phyloP scores from a whole-genome alignment of 257 asterid genomes.

The Mentha longifolia region DNA sequence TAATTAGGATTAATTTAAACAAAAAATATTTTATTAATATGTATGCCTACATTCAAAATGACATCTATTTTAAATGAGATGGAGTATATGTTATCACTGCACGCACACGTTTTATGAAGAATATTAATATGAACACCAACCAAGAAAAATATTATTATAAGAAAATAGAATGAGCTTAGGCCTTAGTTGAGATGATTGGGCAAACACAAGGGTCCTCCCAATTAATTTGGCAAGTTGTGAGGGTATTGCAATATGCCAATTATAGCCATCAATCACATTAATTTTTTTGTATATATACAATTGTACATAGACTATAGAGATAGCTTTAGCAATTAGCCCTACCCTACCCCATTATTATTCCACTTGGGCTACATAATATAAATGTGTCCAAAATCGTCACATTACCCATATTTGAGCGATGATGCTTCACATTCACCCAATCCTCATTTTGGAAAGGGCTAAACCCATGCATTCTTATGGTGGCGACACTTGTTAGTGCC shows the following conservation, averaged over 20 bases:
- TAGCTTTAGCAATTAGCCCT: not conserved
- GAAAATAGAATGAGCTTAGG: too few relatives aligned
- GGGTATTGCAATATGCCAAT: constrained; percentile 25
- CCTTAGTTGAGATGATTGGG: not conserved
- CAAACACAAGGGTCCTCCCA: constrained; percentile 20
- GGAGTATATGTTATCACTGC: too few relatives aligned
- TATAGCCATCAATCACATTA: constrained; percentile 25
- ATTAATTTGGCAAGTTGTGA: constrained; percentile 22
- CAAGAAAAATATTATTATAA: too few relatives aligned
- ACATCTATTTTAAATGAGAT: too few relatives aligned
- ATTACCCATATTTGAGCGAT: constrained; percentile 7
- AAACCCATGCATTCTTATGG: not conserved
- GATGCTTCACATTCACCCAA: not conserved
- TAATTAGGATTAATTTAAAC: too few relatives aligned
- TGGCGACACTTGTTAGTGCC: not conserved
- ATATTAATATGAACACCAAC: too few relatives aligned
- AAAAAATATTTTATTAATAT: too few relatives aligned
- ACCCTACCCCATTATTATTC: not conserved
- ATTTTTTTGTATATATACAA: too few relatives aligned
- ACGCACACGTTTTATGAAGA: too few relatives aligned
- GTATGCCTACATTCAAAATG: too few relatives aligned
- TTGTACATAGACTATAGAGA: too few relatives aligned
- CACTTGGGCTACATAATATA: constrained; percentile 8
- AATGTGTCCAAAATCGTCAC: not conserved
- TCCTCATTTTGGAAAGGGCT: not conserved